Percentiles rank a stretch among this genome's conserved stretches.
Conservation (phyloP, 2,329 filamentous ascomycete species). For the Aspergillus neotritici region DNA sequence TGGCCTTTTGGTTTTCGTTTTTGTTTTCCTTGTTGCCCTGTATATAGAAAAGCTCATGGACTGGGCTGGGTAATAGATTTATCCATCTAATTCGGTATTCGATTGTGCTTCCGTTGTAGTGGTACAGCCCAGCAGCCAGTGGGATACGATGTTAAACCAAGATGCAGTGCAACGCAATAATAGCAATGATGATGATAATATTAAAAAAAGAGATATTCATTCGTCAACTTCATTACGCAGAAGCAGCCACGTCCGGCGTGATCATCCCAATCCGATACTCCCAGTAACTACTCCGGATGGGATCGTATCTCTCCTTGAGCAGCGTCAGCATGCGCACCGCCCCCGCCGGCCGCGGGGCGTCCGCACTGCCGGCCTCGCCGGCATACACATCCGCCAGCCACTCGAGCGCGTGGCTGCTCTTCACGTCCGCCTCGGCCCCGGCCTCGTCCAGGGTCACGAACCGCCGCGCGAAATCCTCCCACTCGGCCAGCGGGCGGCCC, state of each 20-base stretch:
- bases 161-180: neutral
- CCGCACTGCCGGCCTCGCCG: conserved; percentile 22
- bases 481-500: conserved; percentile 44
- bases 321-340: conserved; percentile 67
- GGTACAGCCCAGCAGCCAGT: too few relatives aligned
- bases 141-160: too few relatives aligned
- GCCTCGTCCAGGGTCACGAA: conserved; percentile 47
- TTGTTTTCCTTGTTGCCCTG: conserved; percentile 6
- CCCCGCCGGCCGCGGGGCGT: conserved; percentile 39
- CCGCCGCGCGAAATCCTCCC: conserved; percentile 50
- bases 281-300: conserved; percentile 89
- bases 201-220: neutral
- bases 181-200: neutral
- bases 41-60: neutral
- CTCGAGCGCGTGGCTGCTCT: conserved; percentile 55
- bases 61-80: too few relatives aligned
- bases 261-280: conserved; percentile 61
- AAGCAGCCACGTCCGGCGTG: conserved; percentile 14
- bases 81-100: too few relatives aligned
- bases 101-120: too few relatives aligned
- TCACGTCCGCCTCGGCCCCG: conserved; percentile 41
- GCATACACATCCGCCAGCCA: conserved; percentile 45
- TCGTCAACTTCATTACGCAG: conserved; percentile 11
- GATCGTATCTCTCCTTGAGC: conserved; percentile 81
- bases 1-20: neutral